Conservation (phyloP, 495 filamentous ascomycete species). For the Stereocaulon alpinum region DNA sequence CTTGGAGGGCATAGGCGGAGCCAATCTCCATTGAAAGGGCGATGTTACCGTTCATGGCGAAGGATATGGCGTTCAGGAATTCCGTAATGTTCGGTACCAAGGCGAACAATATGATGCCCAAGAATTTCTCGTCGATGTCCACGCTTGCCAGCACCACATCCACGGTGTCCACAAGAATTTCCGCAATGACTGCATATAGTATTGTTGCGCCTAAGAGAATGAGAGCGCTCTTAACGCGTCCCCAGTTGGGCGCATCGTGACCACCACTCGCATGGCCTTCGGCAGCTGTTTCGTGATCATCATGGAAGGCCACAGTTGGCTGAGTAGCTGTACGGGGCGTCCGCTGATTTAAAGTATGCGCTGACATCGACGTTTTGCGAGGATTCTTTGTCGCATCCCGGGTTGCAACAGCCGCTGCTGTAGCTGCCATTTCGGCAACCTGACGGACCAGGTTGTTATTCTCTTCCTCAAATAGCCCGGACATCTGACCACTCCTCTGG, state of each 20-base stretch:
- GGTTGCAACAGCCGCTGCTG: conserved; percentile 77
- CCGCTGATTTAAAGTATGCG: conserved; percentile 25
- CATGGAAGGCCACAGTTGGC: conserved; percentile 23
- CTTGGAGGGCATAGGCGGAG: conserved; percentile 92
- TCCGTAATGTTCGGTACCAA: conserved; percentile 97
- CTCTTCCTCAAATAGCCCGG: conserved; percentile 66
- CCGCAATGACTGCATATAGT: conserved; percentile 89
- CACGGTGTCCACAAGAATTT: conserved; percentile 93
- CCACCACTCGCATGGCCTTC: conserved; percentile 51
- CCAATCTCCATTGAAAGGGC: conserved; percentile 98
- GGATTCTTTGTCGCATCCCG: conserved; percentile 55
- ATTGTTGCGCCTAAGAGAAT: conserved; percentile 85
- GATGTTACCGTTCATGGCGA: conserved; percentile 99
- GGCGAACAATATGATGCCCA: conserved; percentile 94
- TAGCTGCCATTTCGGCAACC: conserved; percentile 85
- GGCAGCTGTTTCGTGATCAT: conserved; percentile 33
- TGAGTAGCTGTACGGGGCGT: conserved; percentile 26
- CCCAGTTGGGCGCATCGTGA: conserved; percentile 98
- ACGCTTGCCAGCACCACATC: conserved; percentile 85
- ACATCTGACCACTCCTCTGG: conserved; percentile 40
- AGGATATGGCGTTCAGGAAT: conserved; percentile 98
- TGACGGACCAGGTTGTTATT: conserved; percentile 71
- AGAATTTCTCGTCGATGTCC: conserved; percentile 93
- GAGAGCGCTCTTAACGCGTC: conserved; percentile 75
- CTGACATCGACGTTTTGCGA: conserved; percentile 37